These are phyloP conservation scores for Pisolithus marmoratus DNA, from an alignment of 768 basidiomycete species.

Conservation along the genomic window DNA sequence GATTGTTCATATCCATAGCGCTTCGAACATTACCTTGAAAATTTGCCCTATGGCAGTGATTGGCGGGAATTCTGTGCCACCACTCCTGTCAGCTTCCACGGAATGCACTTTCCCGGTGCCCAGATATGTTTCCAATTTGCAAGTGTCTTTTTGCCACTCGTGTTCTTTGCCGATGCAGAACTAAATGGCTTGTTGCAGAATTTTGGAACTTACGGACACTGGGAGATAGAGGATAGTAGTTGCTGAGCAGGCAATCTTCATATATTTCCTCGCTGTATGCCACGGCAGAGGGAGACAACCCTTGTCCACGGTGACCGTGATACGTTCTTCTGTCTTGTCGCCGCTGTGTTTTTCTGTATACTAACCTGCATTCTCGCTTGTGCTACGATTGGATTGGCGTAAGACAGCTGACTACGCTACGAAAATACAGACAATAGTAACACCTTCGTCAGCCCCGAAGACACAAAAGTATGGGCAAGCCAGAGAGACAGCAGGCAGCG, in stretches of 20 bases:
- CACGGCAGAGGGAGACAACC: no score
- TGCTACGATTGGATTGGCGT: no score
- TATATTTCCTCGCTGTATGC: no score
- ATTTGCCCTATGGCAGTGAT: conserved; percentile 19
- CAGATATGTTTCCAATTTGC: conserved; percentile 12
- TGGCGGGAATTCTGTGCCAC: conserved; percentile 32
- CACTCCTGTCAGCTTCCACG: conserved; percentile 22
- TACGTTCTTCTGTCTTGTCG: no score
- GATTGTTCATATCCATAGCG: conserved; percentile 12
- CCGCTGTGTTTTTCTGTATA: no score
- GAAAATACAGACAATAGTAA: no score
- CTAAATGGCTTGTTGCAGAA: background rate
- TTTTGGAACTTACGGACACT: background rate
- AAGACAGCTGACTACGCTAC: no score
- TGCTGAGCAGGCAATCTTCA: background rate
- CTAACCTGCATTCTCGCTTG: no score
- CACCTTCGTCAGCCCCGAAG: no score
- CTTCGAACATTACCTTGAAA: conserved; percentile 20
- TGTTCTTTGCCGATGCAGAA: background rate
- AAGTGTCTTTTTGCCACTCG: background rate
- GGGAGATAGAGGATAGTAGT: conserved; percentile 2
- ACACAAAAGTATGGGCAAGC: no score
- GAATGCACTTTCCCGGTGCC: conserved; percentile 17
- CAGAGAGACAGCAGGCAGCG: no score
- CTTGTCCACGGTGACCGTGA: no score